Evolutionary conservation across 257 asterid species (phyloP).

Genomic region (Solanum tarapatanum): DNA sequence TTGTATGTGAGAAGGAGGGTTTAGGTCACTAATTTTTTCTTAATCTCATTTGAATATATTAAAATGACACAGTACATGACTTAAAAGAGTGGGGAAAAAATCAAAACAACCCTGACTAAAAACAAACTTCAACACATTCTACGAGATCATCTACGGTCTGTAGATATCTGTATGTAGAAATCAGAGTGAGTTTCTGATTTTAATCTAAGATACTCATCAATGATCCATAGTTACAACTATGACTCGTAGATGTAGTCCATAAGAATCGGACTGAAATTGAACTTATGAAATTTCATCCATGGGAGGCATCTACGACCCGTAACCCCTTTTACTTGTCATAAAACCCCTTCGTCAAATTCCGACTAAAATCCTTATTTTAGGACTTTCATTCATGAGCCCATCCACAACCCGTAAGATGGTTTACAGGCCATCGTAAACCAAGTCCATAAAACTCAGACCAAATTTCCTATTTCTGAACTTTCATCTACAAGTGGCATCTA

Average conservation of each 20-base stretch:
- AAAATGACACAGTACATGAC: background rate
- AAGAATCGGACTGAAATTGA: too few species aligned
- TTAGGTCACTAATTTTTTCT: too few species aligned
- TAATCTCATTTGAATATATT: background rate
- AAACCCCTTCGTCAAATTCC: background rate
- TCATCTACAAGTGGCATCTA: background rate
- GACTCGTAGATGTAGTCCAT: background rate
- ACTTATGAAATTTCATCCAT: background rate
- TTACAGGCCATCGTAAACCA: background rate
- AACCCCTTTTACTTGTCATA: background rate
- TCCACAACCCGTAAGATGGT: background rate
- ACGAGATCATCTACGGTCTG: background rate
- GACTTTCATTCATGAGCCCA: background rate
- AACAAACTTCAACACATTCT: background rate
- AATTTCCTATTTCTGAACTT: too few species aligned
- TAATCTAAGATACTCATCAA: too few species aligned
- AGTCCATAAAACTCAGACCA: background rate
- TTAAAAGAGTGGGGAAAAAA: background rate
- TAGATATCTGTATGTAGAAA: fast-evolving
- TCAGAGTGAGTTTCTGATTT: background rate
- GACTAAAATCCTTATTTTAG: background rate
- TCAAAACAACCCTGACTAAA: too few species aligned
- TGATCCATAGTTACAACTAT: background rate
- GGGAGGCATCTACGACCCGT: background rate
- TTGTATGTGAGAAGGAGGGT: background rate